These are phyloP conservation scores for Emericellopsis atlantica DNA, from an alignment of 2,329 filamentous ascomycete species.

Conservation along the genomic window DNA sequence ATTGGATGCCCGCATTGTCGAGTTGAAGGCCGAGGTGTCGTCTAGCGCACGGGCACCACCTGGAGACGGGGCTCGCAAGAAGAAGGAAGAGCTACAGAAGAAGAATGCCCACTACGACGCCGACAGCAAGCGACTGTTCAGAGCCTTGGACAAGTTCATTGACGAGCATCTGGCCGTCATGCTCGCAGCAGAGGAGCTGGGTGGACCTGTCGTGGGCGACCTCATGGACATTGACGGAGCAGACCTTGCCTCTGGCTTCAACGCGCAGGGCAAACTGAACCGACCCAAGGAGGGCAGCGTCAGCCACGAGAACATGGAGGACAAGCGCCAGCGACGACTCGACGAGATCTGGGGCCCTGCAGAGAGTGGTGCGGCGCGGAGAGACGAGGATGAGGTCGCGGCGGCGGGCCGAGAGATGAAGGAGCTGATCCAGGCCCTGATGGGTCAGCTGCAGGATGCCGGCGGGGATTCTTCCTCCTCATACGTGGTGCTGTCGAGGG, in stretches of 20 bases:
- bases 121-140: conserved; percentile 48
- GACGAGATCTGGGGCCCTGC: conserved; percentile 49
- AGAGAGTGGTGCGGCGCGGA: conserved; percentile 5
- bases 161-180: conserved; percentile 58
- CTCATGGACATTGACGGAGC: conserved; percentile 48
- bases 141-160: conserved; percentile 57
- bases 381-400: conserved; percentile 27
- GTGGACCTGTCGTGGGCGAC: conserved; percentile 71
- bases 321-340: conserved; percentile 45
- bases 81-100: conserved; percentile 45
- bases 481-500: conserved; percentile 45
- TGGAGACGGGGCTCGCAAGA: conserved; percentile 48
- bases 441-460: conserved; percentile 44
- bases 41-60: conserved; percentile 44
- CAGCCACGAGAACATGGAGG: conserved; percentile 12
- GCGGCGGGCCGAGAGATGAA: conserved; percentile 45
- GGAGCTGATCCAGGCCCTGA: conserved; percentile 44
- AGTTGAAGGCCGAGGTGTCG: conserved; percentile 43
- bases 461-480: conserved; percentile 40
- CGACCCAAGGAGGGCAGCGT: conserved; percentile 26
- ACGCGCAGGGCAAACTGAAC: conserved; percentile 42
- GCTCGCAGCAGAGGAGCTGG: conserved; percentile 72
- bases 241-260: conserved; percentile 47
- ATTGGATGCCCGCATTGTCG: conserved; percentile 42
- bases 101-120: conserved; percentile 48